A percentile compares a stretch with the other conserved stretches of the same genome.
These are phyloP conservation scores for Boletellus emodensis DNA, from an alignment of 768 basidiomycete species.

Conservation along the genomic window DNA sequence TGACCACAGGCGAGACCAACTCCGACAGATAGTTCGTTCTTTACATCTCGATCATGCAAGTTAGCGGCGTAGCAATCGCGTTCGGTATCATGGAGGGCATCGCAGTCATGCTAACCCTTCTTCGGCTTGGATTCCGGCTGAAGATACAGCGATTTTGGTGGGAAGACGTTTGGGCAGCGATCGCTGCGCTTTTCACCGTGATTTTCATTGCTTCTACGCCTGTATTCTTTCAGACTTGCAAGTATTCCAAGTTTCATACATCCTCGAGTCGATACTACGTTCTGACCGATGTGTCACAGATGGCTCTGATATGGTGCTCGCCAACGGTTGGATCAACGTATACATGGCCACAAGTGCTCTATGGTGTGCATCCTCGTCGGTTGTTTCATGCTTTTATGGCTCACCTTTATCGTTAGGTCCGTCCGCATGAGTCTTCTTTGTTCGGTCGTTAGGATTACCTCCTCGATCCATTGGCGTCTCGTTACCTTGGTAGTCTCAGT, in stretches of 20 bases:
- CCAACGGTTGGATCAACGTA: neutral
- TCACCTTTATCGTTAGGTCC: conserved; percentile 3
- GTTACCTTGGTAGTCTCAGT: neutral
- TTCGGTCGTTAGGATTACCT: conserved; percentile 9
- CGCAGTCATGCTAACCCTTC: conserved; percentile 7
- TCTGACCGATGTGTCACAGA: conserved; percentile 1
- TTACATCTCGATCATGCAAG: neutral
- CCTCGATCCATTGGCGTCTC: neutral
- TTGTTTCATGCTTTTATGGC: neutral
- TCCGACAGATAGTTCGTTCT: too few relatives aligned
- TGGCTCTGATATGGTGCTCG: neutral
- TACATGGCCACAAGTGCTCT: conserved; percentile 9
- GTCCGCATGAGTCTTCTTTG: conserved; percentile 18
- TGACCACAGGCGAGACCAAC: too few relatives aligned
- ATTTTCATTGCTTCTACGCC: neutral
- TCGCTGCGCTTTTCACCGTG: conserved; percentile 3
- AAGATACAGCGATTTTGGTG: conserved; percentile 19
- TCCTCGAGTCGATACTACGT: too few relatives aligned
- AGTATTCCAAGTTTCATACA: neutral
- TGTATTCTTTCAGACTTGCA: neutral
- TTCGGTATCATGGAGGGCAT: conserved; percentile 5
- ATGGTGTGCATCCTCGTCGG: conserved; percentile 6
- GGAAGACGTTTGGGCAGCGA: conserved; percentile 22
- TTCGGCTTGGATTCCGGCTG: conserved; percentile 15
- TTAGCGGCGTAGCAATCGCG: neutral